A percentile compares a stretch with the other conserved stretches of the same genome.
phyloP scores from a whole-genome alignment of 2,329 filamentous ascomycete species.

The Clathrospora elynae region DNA sequence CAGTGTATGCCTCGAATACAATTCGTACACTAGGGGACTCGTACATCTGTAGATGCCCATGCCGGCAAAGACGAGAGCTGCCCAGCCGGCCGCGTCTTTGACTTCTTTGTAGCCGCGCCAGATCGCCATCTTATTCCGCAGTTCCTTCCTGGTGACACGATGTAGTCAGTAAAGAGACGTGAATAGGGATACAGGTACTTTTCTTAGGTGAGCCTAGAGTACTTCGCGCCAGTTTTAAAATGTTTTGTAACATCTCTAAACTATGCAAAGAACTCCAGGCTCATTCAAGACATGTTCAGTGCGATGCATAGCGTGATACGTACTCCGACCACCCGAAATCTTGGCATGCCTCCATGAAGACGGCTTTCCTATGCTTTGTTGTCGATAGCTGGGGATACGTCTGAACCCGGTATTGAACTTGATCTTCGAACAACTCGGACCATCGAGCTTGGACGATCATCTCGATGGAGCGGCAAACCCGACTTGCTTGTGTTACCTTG shows the following conservation, averaged over 20 bases:
- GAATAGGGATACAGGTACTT: no score
- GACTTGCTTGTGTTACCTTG: constrained; percentile 57
- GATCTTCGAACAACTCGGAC: constrained; percentile 61
- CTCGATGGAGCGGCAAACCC: constrained; percentile 62
- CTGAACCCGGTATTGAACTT: constrained; percentile 52
- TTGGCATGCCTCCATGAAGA: constrained; percentile 59
- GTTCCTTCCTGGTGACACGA: constrained; percentile 52
- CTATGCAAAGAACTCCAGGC: not conserved
- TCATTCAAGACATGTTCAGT: not conserved
- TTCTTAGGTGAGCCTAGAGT: no score
- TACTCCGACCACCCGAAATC: constrained; percentile 60
- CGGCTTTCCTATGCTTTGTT: constrained; percentile 58
- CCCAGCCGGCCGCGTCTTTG: constrained; percentile 62
- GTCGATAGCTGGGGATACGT: constrained; percentile 50
- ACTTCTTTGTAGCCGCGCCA: constrained; percentile 66
- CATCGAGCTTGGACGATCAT: constrained; percentile 64
- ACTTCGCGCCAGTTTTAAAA: not conserved
- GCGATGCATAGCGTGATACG: not conserved
- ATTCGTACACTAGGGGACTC: no score
- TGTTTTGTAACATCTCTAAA: not conserved
- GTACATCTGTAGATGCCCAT: constrained; percentile 65
- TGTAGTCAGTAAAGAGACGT: constrained; percentile 1
- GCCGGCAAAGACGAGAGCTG: constrained; percentile 61
- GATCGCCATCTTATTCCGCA: constrained; percentile 59
- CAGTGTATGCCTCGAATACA: no score